Percentiles rank a stretch among this genome's conserved stretches.
Evolutionary conservation across 2,329 filamentous ascomycete genomes (phyloP).

Genomic region (Trichothecium roseum): DNA sequence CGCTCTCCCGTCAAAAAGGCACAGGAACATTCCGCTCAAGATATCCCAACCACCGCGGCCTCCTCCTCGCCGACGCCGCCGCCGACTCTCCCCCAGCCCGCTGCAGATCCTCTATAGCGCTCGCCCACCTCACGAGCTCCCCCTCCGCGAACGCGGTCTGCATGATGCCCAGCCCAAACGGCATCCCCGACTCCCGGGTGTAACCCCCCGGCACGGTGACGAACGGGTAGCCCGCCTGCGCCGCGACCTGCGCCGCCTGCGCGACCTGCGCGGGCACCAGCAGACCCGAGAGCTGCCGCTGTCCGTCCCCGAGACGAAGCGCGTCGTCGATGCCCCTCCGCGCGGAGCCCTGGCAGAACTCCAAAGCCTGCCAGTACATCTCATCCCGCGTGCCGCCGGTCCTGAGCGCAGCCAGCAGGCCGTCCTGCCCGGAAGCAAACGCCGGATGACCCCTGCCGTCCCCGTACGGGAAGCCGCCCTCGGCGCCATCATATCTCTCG

Average conservation of each 20-base stretch:
- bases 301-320: slow-evolving; percentile 36
- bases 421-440: slow-evolving; percentile 61
- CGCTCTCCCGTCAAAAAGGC: slow-evolving; percentile 15
- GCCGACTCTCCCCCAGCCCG: slow-evolving; percentile 23
- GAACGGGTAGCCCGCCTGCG: slow-evolving; percentile 66
- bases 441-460: slow-evolving; percentile 38
- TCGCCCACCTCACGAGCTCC: slow-evolving; percentile 44
- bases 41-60: slow-evolving; percentile 43
- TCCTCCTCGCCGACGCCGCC: slow-evolving; percentile 33
- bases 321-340: slow-evolving; percentile 63
- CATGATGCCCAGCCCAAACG: slow-evolving; percentile 46
- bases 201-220: slow-evolving; percentile 58
- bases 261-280: slow-evolving; percentile 60
- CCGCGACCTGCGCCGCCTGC: slow-evolving; percentile 58
- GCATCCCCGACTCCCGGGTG: slow-evolving; percentile 44
- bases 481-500: slow-evolving; percentile 50
- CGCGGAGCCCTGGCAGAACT: slow-evolving; percentile 47
- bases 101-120: slow-evolving; percentile 49
- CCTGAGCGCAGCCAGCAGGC: slow-evolving; percentile 52
- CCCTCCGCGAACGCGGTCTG: slow-evolving; percentile 48
- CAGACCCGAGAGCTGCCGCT: slow-evolving; percentile 45
- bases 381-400: slow-evolving; percentile 51
- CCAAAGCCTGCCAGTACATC: slow-evolving; percentile 56
- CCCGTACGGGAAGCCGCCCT: slow-evolving; percentile 53
- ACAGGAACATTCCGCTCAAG: slow-evolving; percentile 32